Evolutionary conservation across 352 stramenopile species (phyloP), one percentile per base, ranked within the genome.

Genomic region (Pythium monospermum): DNA sequence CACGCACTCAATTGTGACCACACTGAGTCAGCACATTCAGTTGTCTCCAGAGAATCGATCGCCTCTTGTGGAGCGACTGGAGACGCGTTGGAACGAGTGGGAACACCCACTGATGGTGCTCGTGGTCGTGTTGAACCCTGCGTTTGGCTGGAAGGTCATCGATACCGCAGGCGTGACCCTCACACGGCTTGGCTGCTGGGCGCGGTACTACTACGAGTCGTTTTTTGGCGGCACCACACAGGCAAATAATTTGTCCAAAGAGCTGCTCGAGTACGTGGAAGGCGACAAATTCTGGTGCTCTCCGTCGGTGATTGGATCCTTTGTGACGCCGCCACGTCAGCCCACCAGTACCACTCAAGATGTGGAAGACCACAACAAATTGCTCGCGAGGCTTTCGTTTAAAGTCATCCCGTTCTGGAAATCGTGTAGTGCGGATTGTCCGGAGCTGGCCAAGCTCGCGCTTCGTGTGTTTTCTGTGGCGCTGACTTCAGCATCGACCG

Each of bases 201-300:
- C 56, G 15, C 42, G 56, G 15, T 64, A 64, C 49, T 64, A 64
- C 37, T 64, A 47, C 25, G 44, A 64, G 38, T 53, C 49, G 42
- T 64, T 55, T 21, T 64, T 64, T 26, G 38, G 44, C 15, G n/a
- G n/a, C n/a, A n/a, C n/a, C n/a, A 36, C 44, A 6, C 32, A 54
- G 37, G 49, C 56, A 5, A 40, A 50, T 16, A 51, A 53, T 6
- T 33, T 64, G 4, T 28, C 50, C 12, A 64, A 58, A 18, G 56
- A 64, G 18, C 18, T 64, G 6, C 42, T 64, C 30, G 56, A 64
- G 44, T 64, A 59, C 30, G 39, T 57, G 16, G 56, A 64, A 46
- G 56, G 56, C 11, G 56, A 59, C 45, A 64, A 64, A 31, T 64
- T 64, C 19, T 64, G 56, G 56, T 64, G 56, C 42, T 58, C 56